Conservation (phyloP, 73 alveolate species). For the Breviolum minutum region DNA sequence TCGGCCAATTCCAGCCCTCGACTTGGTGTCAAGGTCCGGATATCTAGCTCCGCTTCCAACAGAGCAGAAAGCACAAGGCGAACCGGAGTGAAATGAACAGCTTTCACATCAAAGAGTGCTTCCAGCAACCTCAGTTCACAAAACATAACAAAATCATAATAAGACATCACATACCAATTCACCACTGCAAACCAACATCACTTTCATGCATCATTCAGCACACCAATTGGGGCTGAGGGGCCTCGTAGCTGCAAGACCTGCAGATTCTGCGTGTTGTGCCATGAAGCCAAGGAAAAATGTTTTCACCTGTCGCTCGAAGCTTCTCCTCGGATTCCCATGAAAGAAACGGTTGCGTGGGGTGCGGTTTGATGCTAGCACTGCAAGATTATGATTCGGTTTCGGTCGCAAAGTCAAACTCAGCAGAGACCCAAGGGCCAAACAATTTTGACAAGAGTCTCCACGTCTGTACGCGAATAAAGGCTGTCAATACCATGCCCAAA, state of each 20-base stretch:
- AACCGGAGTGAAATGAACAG: conserved; percentile 70
- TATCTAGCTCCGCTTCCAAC: conserved; percentile 19
- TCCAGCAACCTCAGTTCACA: conserved; percentile 22
- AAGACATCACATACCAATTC: background rate
- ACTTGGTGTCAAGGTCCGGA: conserved; percentile 10
- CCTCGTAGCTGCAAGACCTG: conserved; percentile 30
- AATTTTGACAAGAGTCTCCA: conserved; percentile 7
- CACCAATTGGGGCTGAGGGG: background rate
- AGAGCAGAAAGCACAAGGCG: conserved; percentile 34
- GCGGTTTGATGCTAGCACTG: background rate
- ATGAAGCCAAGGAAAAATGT: conserved; percentile 42
- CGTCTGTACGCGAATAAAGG: conserved; percentile 73
- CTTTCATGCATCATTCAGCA: background rate
- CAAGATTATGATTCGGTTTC: too few relatives aligned
- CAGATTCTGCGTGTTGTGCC: conserved; percentile 5
- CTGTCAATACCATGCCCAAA: conserved; percentile 72
- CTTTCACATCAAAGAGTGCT: conserved; percentile 34
- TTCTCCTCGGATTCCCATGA: conserved; percentile 1
- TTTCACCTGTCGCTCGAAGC: conserved; percentile 53
- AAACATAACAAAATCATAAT: background rate
- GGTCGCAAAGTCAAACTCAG: background rate
- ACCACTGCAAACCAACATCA: background rate
- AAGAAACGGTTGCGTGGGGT: background rate
- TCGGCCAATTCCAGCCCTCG: conserved; percentile 14
- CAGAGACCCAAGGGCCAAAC: background rate